These are phyloP conservation scores for Colletotrichum spaethianum DNA, from an alignment of 2,329 filamentous ascomycete species.

Conservation along the genomic window DNA sequence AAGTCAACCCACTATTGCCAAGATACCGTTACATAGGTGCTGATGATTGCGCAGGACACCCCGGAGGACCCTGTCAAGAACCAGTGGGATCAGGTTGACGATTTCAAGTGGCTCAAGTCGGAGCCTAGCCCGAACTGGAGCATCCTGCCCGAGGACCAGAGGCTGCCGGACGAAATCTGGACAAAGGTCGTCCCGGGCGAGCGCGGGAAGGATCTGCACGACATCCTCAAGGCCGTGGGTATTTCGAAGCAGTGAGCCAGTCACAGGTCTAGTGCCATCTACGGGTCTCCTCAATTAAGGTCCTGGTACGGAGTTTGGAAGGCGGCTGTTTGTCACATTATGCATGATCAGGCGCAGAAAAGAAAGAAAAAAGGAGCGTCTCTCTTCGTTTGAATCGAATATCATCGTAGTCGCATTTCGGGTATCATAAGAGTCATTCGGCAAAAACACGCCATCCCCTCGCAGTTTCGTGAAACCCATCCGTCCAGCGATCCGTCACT, in stretches of 20 bases:
- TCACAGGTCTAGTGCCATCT: neutral
- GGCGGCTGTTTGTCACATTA: neutral
- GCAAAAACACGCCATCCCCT: conserved; percentile 8
- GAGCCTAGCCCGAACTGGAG: conserved; percentile 92
- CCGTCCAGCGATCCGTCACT: conserved; percentile 6
- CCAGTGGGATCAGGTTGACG: conserved; percentile 91
- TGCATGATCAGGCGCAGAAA: conserved; percentile 3
- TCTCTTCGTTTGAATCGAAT: neutral
- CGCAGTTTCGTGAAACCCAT: neutral
- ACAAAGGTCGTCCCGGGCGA: conserved; percentile 75
- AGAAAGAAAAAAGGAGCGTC: conserved; percentile 7
- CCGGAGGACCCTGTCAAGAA: conserved; percentile 63
- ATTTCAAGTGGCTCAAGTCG: conserved; percentile 96
- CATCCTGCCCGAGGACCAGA: conserved; percentile 72
- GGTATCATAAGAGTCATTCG: conserved; percentile 38
- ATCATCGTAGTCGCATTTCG: conserved; percentile 32
- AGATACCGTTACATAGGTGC: neutral
- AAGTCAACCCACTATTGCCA: conserved; percentile 54
- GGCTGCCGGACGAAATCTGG: conserved; percentile 77
- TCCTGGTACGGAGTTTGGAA: conserved; percentile 18
- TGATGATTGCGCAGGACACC: conserved; percentile 45
- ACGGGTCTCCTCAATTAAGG: neutral
- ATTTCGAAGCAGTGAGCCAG: conserved; percentile 47
- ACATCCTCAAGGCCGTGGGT: conserved; percentile 72
- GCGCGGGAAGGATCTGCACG: conserved; percentile 72